Evolutionary conservation across 129 eudicot species (phyloP), one percentile per base, ranked within the genome.

Genomic region (Lactuca saligna): DNA sequence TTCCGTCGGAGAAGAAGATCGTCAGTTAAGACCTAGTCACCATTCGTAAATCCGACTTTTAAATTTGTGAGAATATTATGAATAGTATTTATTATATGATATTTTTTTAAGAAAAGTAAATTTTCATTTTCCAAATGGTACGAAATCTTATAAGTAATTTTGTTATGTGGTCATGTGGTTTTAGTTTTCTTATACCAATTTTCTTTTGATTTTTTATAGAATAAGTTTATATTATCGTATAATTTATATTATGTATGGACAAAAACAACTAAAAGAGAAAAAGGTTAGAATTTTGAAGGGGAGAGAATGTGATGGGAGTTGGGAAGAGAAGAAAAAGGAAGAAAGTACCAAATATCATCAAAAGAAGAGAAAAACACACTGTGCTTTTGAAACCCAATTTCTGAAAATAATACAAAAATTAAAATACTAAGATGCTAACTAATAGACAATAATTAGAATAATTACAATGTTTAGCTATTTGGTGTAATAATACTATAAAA

Each of bases 341-440:
- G 7, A 50, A 76, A 56, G 61, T 56, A 73, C 69, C 77, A 72
- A 46, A 54, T 61, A 72, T 49, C 70, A 72, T 62, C 78, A 72
- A 81, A 72, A 72, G 73, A 71, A 72, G 74, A 57, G 86, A 77
- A 74, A 82, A 72, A 54, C 58, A 80, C 78, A 68, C 73, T 56
- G 54, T 63, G 41, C 44, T 48, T 16, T 17, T 71, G 29, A 67
- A 51, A 6, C 34, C 59, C 72, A 49, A 54, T 35, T 12, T 72
- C 66, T 39, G 20, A 46, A 31, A 71, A 65, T 16, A 17, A 46
- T 46, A 46, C 51, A 35, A 6, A 3, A 67, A 8, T 25, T 1
- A 34, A 49, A 33, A 68, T 68, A 37, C 15, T 8, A 42, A 42
- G 10, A 42, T 42, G 4, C 49, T 9, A 8, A 35, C 38, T 35